Evolutionary conservation across 805 yeast genomes (phyloP).

Genomic region (Blastobotrys peoriensis): DNA sequence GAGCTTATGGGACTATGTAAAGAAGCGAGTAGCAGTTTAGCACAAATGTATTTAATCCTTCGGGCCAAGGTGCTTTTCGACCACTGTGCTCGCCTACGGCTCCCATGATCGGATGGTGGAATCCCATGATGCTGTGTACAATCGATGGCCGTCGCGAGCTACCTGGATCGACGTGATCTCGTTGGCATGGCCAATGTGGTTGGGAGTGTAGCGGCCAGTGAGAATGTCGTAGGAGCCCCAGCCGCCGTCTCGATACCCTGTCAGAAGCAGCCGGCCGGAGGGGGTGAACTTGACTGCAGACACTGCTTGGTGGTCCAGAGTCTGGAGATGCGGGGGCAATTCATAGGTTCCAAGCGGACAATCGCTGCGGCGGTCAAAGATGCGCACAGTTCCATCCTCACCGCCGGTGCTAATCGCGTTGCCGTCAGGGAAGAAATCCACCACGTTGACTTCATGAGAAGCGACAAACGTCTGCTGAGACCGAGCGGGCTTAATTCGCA

Average conservation of each 20-base stretch:
- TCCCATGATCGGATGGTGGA: slow-evolving; percentile 40
- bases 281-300: slow-evolving; percentile 64
- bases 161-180: slow-evolving; percentile 57
- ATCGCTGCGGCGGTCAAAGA: slow-evolving; percentile 74
- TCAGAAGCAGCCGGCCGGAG: slow-evolving; percentile 69
- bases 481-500: slow-evolving; percentile 41
- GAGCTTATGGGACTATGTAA: slow-evolving; percentile 91
- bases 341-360: slow-evolving; percentile 52
- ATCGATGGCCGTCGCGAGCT: slow-evolving; percentile 68
- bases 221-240: slow-evolving; percentile 75
- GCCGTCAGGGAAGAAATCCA: slow-evolving; percentile 64
- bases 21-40: slow-evolving; percentile 45
- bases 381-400: slow-evolving; percentile 66
- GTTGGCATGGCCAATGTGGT: slow-evolving; percentile 58
- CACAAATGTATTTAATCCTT: neutral
- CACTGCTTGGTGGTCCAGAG: slow-evolving; percentile 35
- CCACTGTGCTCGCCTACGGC: slow-evolving; percentile 8
- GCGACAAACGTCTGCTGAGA: slow-evolving; percentile 38
- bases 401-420: slow-evolving; percentile 67
- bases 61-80: no score
- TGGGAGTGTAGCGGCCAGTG: slow-evolving; percentile 57
- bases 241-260: slow-evolving; percentile 69
- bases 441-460: slow-evolving; percentile 56
- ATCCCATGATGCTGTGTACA: slow-evolving; percentile 81
- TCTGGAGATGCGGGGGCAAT: slow-evolving; percentile 5